Conservation (phyloP, 768 basidiomycete genomes). For the Daedalea quercina region DNA sequence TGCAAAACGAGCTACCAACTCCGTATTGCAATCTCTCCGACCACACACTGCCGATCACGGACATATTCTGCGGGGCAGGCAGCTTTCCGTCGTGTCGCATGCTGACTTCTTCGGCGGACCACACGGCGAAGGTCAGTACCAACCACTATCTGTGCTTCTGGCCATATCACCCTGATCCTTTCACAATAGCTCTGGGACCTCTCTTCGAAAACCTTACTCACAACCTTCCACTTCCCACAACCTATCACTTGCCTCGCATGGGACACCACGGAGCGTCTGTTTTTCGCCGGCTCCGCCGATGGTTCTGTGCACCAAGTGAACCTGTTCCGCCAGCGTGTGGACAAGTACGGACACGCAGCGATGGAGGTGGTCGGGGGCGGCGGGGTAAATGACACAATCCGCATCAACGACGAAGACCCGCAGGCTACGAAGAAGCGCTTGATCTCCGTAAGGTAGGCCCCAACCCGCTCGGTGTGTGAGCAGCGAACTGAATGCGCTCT, state of each 20-base stretch:
- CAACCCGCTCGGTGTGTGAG: constrained; percentile 2
- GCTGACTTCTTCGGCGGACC: constrained; percentile 80
- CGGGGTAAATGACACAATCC: constrained; percentile 64
- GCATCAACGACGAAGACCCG: constrained; percentile 49
- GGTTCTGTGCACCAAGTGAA: constrained; percentile 78
- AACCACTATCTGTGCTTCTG: background rate
- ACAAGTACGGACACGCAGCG: constrained; percentile 42
- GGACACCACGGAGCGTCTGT: constrained; percentile 81
- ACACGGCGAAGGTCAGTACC: constrained; percentile 76
- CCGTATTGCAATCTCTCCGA: constrained; percentile 81
- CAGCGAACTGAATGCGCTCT: background rate
- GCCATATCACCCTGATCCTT: constrained; percentile 3
- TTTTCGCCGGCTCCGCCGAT: constrained; percentile 77
- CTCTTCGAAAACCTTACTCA: constrained; percentile 64
- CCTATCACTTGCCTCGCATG: constrained; percentile 65
- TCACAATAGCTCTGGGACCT: constrained; percentile 70
- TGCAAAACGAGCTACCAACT: constrained; percentile 68
- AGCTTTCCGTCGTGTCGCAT: constrained; percentile 70
- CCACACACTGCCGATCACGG: constrained; percentile 87
- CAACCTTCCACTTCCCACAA: constrained; percentile 83
- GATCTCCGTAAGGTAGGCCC: constrained; percentile 62
- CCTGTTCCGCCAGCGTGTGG: constrained; percentile 58
- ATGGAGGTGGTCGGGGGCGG: constrained; percentile 72
- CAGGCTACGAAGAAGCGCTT: constrained; percentile 46
- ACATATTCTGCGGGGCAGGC: constrained; percentile 76